Conservation (phyloP, 148 eudicot species). For the Oxyria digyna region DNA sequence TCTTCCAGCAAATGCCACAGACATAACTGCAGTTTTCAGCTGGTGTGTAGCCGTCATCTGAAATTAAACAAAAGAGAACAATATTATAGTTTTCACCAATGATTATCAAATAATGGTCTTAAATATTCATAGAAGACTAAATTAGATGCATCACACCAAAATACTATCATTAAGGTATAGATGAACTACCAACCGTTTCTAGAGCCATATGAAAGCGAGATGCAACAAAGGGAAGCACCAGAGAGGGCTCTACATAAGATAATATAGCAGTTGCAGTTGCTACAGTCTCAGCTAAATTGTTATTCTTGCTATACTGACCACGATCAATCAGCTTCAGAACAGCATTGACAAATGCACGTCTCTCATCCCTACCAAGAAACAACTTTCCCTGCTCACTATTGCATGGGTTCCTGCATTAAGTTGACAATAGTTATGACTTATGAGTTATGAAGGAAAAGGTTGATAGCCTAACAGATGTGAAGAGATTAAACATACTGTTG, state of each 20-base stretch:
- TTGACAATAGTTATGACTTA: too few species aligned
- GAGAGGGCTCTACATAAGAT: slow-evolving; percentile 83
- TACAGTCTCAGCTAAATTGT: slow-evolving; percentile 85
- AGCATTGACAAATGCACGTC: slow-evolving; percentile 56
- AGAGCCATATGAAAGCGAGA: slow-evolving; percentile 92
- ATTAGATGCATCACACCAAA: neutral
- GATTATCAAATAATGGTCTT: neutral
- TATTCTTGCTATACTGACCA: slow-evolving; percentile 95
- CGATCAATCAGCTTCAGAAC: slow-evolving; percentile 86
- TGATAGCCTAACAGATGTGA: slow-evolving; percentile 2
- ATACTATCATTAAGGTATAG: neutral
- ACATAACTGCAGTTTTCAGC: slow-evolving; percentile 82
- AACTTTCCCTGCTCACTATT: slow-evolving; percentile 26
- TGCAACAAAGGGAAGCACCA: slow-evolving; percentile 86
- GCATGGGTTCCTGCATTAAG: slow-evolving; percentile 39
- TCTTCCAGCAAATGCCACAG: slow-evolving; percentile 83
- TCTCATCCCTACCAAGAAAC: slow-evolving; percentile 51
- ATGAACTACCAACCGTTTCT: slow-evolving; percentile 78
- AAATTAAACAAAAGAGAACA: slow-evolving; percentile 15
- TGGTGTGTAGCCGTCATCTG: slow-evolving; percentile 99
- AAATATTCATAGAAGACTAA: neutral
- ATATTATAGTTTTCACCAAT: neutral
- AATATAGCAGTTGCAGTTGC: slow-evolving; percentile 82
- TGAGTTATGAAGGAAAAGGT: slow-evolving; percentile 8
- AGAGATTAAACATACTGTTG: slow-evolving; percentile 41